These are phyloP conservation scores for Phytophthora nicotianae DNA, from an alignment of 352 stramenopile genomes.

Conservation along the genomic window DNA sequence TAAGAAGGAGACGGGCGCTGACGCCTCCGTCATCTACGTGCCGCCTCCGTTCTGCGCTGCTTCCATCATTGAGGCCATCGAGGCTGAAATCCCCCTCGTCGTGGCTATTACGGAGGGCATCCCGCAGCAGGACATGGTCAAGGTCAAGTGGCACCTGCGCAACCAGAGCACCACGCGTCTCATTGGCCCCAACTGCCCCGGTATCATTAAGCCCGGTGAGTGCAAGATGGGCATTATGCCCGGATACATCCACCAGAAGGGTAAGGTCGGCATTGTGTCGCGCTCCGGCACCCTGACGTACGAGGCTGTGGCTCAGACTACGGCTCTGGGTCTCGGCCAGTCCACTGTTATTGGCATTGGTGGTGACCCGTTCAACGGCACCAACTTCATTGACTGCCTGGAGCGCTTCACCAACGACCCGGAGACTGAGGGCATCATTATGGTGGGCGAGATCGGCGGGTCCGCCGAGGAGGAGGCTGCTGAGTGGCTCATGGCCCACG, in stretches of 20 bases:
- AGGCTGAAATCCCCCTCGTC: conserved; percentile 95
- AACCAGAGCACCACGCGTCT: conserved; percentile 95
- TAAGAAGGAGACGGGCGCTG: conserved; percentile 88
- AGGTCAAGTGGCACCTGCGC: conserved; percentile 95
- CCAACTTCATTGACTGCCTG: conserved; percentile 99
- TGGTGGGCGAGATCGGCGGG: conserved; percentile 99
- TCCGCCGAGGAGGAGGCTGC: conserved; percentile 98
- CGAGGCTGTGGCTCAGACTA: conserved; percentile 99
- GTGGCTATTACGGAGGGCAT: conserved; percentile 99
- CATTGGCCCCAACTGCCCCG: conserved; percentile 99
- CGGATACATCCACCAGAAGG: conserved; percentile 98
- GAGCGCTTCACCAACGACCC: conserved; percentile 99
- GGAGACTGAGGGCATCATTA: conserved; percentile 99
- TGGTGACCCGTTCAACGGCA: conserved; percentile 99
- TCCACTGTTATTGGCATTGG: conserved; percentile 99
- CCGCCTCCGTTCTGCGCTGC: conserved; percentile 97
- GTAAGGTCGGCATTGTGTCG: conserved; percentile 99
- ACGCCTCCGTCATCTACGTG: conserved; percentile 99
- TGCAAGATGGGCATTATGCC: conserved; percentile 99
- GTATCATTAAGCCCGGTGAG: conserved; percentile 99
- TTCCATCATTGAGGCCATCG: conserved; percentile 99
- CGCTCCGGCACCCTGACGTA: conserved; percentile 99
- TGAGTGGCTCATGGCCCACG: conserved; percentile 97
- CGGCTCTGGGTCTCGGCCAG: conserved; percentile 95
- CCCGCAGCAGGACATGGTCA: conserved; percentile 99